phyloP scores from a whole-genome alignment of 2,329 filamentous ascomycete species.

The Fusarium sp. region DNA sequence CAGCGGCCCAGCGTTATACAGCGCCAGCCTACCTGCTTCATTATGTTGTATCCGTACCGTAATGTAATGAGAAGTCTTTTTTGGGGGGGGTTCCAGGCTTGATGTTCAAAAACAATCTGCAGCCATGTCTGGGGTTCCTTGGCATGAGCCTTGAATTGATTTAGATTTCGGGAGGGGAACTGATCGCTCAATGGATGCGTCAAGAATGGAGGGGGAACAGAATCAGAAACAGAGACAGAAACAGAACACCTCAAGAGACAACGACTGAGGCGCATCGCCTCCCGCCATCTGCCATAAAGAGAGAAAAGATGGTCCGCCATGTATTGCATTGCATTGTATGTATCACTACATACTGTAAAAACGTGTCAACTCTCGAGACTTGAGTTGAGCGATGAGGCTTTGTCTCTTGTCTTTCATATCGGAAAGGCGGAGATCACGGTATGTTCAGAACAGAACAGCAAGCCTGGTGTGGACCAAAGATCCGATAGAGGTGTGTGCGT shows the following conservation, averaged over 20 bases:
- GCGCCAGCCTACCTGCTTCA: constrained; percentile 30
- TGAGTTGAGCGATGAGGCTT: constrained; percentile 2
- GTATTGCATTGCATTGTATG: not conserved
- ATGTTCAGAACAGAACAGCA: constrained; percentile 6
- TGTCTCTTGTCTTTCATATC: constrained; percentile 12
- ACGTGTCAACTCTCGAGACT: not conserved
- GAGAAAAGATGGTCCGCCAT: constrained; percentile 1
- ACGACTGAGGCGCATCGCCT: constrained; percentile 36
- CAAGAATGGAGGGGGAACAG: constrained; percentile 19
- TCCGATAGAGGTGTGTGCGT: constrained; percentile 22
- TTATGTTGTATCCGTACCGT: not conserved
- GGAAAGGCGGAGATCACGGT: constrained; percentile 33
- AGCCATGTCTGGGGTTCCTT: constrained; percentile 32
- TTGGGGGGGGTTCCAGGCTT: constrained; percentile 31
- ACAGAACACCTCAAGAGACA: constrained; percentile 22
- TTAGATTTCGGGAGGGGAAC: constrained; percentile 29
- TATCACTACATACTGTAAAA: not conserved
- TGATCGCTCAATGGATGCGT: constrained; percentile 10
- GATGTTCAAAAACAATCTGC: constrained; percentile 30
- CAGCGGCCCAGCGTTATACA: constrained; percentile 35
- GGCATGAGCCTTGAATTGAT: constrained; percentile 11
- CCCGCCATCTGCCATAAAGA: constrained; percentile 7
- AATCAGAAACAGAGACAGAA: not conserved
- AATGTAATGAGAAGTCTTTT: not conserved
- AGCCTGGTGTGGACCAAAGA: constrained; percentile 17